Conservation (phyloP, 805 yeast genomes). For the Candida hispaniensis region DNA sequence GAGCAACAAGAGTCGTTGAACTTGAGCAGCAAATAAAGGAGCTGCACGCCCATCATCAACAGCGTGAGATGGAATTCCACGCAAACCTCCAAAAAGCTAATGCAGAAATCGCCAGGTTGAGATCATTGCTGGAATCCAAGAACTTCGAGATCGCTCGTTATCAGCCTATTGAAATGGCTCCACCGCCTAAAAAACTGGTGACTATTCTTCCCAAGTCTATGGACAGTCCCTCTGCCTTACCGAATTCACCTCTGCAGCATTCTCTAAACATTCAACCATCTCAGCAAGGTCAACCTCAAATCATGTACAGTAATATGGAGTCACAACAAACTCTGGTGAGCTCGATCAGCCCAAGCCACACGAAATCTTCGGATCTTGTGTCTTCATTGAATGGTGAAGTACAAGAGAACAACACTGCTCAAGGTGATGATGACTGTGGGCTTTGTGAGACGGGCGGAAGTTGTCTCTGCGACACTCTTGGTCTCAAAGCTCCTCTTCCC, state of each 20-base stretch:
- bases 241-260: no score
- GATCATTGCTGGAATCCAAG: constrained; percentile 25
- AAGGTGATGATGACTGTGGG: constrained; percentile 23
- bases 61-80: constrained; percentile 6
- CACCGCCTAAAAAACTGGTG: no score
- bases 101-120: constrained; percentile 24
- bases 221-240: no score
- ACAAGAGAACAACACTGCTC: not conserved
- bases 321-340: no score
- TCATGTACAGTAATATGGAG: no score
- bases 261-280: no score
- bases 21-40: constrained; percentile 3
- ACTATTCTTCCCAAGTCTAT: no score
- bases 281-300: no score
- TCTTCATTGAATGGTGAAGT: not conserved
- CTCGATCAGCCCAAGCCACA: no score
- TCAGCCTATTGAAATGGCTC: not conserved
- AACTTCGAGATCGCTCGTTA: constrained; percentile 12
- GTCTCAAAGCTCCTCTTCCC: constrained; percentile 24
- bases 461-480: constrained; percentile 29
- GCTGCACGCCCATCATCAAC: constrained; percentile 6
- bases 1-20: constrained; percentile 12
- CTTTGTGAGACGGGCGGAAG: constrained; percentile 27
- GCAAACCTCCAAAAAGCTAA: constrained; percentile 8
- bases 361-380: no score